Evolutionary conservation across 2,329 filamentous ascomycete genomes (phyloP), one percentile per base, ranked within the genome.

Genomic region (Lanzia echinophila): DNA sequence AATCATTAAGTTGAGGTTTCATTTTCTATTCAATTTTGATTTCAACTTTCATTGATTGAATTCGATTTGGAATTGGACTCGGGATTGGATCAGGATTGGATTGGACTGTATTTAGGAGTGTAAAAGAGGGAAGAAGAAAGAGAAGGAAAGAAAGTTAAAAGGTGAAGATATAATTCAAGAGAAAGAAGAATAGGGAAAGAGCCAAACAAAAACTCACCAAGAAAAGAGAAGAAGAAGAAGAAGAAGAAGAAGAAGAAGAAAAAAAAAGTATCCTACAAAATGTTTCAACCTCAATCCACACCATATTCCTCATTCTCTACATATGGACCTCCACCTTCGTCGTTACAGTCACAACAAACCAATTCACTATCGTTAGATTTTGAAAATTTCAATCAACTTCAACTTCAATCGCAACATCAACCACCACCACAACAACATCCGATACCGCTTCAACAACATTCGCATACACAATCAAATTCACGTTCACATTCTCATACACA

Each of bases 211-310:
- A 36, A 36, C 12, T 24, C 20, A 6, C 3, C 41, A 22, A 13
- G 12, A 5, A 3, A 17, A 19, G 28, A 44, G n/a, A 45, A 17
- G 33, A 50, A 3, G 22, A 24, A 39, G 22, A 47, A 47, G 46
- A 13, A 28, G 20, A 31, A 24, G 13, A 17, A 39, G 20, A 19
- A 19, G 17, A 51, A 20, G 2, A 15, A 20, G 6, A 7, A 20
- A 41, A 3, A 43, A 15, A 39, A 46, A 53, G 31, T 24, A 7
- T 12, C 32, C 45, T 36, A 36, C 38, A 33, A 31, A 48, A 67
- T 67, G 65, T 66, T 67, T 60, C 65, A 66, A 58, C 64, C 65
- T 64, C 64, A 66, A 53, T 45, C 64, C 36, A 65, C 63, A 41
- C 62, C 64, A 22, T 65, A 51, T 54, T 60, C 58, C 48, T 39